These are phyloP conservation scores for Eutypa lata DNA, from an alignment of 2,329 filamentous ascomycete species.

Conservation along the genomic window DNA sequence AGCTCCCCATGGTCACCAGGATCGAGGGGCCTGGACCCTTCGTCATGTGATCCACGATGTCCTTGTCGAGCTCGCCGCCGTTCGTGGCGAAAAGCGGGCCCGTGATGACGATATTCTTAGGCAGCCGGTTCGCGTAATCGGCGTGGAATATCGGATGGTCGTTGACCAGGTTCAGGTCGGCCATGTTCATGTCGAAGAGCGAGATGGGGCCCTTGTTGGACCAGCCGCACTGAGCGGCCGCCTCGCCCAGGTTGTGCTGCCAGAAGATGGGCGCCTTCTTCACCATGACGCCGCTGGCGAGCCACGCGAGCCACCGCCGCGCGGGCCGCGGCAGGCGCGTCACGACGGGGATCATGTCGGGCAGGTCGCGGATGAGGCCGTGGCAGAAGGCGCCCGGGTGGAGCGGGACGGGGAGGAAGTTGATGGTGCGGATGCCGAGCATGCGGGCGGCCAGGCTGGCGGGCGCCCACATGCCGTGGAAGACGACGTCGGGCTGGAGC, in stretches of 20 bases:
- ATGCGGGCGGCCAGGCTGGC: background rate
- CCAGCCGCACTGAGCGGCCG: background rate
- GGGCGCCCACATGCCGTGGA: background rate
- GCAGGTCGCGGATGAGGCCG: background rate
- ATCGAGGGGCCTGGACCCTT: background rate
- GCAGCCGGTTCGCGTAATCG: background rate
- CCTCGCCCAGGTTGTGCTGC: background rate
- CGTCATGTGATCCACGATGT: background rate
- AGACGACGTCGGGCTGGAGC: background rate
- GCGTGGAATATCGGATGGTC: background rate
- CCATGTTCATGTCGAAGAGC: conserved; percentile 1
- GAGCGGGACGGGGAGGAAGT: background rate
- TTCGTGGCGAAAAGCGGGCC: background rate
- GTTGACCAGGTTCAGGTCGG: background rate
- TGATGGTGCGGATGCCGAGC: background rate
- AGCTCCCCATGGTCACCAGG: conserved; percentile 1
- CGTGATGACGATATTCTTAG: background rate
- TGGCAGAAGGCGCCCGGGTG: background rate
- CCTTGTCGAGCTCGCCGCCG: background rate
- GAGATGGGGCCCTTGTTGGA: background rate
- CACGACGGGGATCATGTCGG: background rate
- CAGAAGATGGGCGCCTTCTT: background rate
- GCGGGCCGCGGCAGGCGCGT: background rate
- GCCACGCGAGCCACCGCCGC: background rate
- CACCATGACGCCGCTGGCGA: background rate